A percentile compares a stretch with the other conserved stretches of the same genome.
These are phyloP conservation scores for Triticum dicoccoides DNA, from an alignment of 176 grass and related monocot genomes.

Conservation along the genomic window DNA sequence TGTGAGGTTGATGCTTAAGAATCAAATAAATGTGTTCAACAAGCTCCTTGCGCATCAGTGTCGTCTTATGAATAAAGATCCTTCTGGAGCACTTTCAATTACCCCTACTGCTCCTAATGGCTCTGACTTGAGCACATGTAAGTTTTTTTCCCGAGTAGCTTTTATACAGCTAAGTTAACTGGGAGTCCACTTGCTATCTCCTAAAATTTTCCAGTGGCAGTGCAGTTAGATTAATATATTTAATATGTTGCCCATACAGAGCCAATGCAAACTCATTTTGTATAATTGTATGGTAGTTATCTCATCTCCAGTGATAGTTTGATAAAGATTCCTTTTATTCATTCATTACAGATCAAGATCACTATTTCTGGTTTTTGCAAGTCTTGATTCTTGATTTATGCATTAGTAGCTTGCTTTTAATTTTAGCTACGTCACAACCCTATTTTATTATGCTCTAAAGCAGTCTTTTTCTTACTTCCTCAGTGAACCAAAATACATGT, in stretches of 20 bases:
- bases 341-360: neutral
- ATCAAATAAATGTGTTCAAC: slow-evolving; percentile 87
- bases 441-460: slow-evolving; percentile 28
- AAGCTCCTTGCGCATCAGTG: slow-evolving; percentile 76
- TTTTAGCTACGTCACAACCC: neutral
- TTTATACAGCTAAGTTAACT: neutral
- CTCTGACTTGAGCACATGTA: slow-evolving; percentile 68
- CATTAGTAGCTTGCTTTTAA: neutral
- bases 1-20: slow-evolving; percentile 92
- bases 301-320: neutral
- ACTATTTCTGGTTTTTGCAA: neutral
- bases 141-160: neutral
- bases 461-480: slow-evolving; percentile 33
- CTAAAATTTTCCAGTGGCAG: neutral
- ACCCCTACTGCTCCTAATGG: slow-evolving; percentile 63
- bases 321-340: neutral
- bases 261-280: slow-evolving; percentile 5
- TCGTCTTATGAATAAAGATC: slow-evolving; percentile 74
- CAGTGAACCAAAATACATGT: slow-evolving; percentile 72
- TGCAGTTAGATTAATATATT: neutral
- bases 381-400: neutral
- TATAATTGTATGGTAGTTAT: slow-evolving; percentile 5
- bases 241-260: neutral
- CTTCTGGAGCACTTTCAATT: slow-evolving; percentile 46
- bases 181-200: neutral